Evolutionary conservation across 768 basidiomycete genomes (phyloP), one percentile per base, ranked within the genome.

Genomic region (Mycena filopes): DNA sequence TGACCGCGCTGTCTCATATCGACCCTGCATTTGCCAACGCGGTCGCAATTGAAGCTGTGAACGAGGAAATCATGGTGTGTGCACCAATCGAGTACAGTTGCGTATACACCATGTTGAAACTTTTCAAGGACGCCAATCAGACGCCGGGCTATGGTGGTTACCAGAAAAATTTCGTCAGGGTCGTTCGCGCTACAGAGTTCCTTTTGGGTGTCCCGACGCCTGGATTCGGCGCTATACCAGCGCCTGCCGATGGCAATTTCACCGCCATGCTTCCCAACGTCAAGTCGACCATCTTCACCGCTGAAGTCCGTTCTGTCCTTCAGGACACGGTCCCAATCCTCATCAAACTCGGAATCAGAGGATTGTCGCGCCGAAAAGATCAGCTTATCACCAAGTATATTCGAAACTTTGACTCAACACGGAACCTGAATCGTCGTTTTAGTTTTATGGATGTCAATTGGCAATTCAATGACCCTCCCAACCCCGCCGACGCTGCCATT

Each of bases 361-460:
- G 63, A 23, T 31, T 69, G 21, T 49, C 31, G 21, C 68, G 41
- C 40, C 38, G 59, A 45, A 64, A 23, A 42, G 68, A 67, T 48
- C 61, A 53, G 10, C 62, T 55, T 50, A 55, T 77, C 15, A 82
- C 84, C 7, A 83, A 75, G 84, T 84, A 67, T 13, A 77, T 67
- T 21, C 49, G 36, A 23, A n/a, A 23, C 13, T 13, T 29, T 18
- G 49, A 21, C 40, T 55, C 60, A 50, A 71, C 43, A 51, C 57
- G 38, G 72, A n/a, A n/a, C n/a, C n/a, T n/a, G n/a, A n/a, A n/a
- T n/a, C n/a, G n/a, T n/a, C n/a, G 33, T 74, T 70, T 50, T 38
- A 94, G 92, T 68, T 93, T 93, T 73, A 93, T 93, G 91, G 91
- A 94, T 68, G 71, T 91, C 49, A 87, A 86, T 63, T 94, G 93